phyloP scores from a whole-genome alignment of 345 rosid genomes.

The Brassica incana region DNA sequence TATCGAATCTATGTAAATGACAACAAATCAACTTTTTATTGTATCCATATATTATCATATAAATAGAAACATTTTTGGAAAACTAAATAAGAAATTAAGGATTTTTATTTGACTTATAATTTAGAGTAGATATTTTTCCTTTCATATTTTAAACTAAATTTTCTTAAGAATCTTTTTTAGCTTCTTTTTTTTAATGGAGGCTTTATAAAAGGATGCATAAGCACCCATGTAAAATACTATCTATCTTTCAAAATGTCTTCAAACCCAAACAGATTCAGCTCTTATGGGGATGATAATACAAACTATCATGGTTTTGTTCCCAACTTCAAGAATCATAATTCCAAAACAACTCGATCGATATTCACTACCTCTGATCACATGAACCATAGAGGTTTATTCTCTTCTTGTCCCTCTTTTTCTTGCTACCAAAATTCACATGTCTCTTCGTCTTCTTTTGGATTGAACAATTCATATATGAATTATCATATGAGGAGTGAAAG shows the following conservation, averaged over 20 bases:
- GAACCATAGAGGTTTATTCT: not conserved
- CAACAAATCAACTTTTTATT: not conserved
- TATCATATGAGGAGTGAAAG: not conserved
- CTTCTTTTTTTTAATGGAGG: not conserved
- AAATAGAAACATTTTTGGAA: not conserved
- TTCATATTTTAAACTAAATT: not conserved
- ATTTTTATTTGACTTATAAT: too few species aligned
- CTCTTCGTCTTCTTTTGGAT: not conserved
- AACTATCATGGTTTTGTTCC: not conserved
- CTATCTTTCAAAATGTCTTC: not conserved
- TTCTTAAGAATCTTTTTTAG: too few species aligned
- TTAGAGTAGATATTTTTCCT: not conserved
- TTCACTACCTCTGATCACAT: not conserved
- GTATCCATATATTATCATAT: not conserved
- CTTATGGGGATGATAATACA: not conserved
- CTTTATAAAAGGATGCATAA: not conserved
- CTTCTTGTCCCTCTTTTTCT: not conserved
- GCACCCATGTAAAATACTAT: not conserved
- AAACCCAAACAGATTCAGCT: not conserved
- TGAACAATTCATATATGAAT: not conserved
- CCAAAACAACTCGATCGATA: not conserved
- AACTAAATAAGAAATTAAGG: not conserved
- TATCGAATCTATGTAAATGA: not conserved
- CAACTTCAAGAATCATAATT: not conserved
- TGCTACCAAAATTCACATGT: not conserved